These are phyloP conservation scores for Metarhizium guizhouense DNA, from an alignment of 2,329 filamentous ascomycete genomes.

Conservation along the genomic window DNA sequence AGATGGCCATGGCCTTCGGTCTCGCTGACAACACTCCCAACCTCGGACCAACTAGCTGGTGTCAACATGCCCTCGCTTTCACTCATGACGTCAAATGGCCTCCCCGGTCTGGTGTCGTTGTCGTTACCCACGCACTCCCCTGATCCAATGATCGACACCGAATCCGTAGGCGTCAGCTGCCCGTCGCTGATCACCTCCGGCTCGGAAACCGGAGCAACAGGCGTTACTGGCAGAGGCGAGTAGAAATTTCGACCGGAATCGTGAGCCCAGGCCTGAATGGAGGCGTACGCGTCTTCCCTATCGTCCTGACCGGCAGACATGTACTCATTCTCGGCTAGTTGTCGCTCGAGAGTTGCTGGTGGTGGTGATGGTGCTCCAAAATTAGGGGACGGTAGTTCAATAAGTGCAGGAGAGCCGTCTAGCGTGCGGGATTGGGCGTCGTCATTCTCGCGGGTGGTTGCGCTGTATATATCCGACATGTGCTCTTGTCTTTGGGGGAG, in stretches of 20 bases:
- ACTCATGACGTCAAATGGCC: conserved; percentile 47
- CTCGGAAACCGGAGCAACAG: conserved; percentile 39
- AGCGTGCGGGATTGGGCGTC: conserved; percentile 15
- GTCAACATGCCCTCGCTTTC: conserved; percentile 51
- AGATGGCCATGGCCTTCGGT: conserved; percentile 30
- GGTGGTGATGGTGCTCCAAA: conserved; percentile 9
- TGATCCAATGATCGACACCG: conserved; percentile 44
- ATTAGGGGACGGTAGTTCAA: conserved; percentile 20
- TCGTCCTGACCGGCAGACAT: conserved; percentile 43
- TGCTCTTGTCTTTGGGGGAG: conserved; percentile 37
- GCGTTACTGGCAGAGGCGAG: conserved; percentile 48
- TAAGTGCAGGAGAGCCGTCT: conserved; percentile 20
- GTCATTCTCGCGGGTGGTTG: conserved; percentile 35
- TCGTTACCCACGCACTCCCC: conserved; percentile 30
- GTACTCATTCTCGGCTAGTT: conserved; percentile 34
- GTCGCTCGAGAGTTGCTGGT: conserved; percentile 26
- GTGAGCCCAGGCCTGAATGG: conserved; percentile 58
- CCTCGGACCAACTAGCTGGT: conserved; percentile 55
- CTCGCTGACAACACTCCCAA: conserved; percentile 54
- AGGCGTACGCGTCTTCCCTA: conserved; percentile 41
- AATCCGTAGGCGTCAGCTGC: conserved; percentile 50
- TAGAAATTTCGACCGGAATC: conserved; percentile 46
- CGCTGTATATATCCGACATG: conserved; percentile 48
- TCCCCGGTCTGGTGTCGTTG: conserved; percentile 31
- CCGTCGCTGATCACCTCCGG: conserved; percentile 43